Conservation (phyloP, 805 yeast genomes). For the Saccharomyces kudriavzevii region DNA sequence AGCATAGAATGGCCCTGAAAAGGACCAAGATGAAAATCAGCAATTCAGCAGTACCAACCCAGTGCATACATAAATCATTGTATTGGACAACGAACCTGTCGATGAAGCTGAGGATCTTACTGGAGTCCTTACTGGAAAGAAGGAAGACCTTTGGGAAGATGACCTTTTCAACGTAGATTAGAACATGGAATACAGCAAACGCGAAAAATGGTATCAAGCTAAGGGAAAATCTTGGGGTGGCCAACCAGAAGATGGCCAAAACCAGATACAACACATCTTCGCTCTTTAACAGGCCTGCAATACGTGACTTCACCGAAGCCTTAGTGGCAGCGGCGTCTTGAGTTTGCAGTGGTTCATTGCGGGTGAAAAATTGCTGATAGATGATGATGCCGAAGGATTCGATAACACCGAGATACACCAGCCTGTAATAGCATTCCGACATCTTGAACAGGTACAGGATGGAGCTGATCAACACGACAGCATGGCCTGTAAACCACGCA, state of each 20-base stretch:
- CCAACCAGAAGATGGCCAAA: conserved; percentile 46
- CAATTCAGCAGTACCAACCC: conserved; percentile 55
- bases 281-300: conserved; percentile 35
- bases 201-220: conserved; percentile 67
- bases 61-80: conserved; percentile 50
- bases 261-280: conserved; percentile 69
- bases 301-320: not conserved
- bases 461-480: conserved; percentile 36
- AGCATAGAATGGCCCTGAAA: conserved; percentile 50
- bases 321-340: conserved; percentile 6
- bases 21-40: conserved; percentile 35
- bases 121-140: conserved; percentile 14
- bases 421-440: conserved; percentile 44
- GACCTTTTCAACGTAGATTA: conserved; percentile 58
- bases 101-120: conserved; percentile 29
- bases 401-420: conserved; percentile 55
- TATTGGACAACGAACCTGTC: conserved; percentile 41
- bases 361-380: conserved; percentile 43
- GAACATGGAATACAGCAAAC: conserved; percentile 74
- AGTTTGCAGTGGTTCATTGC: conserved; percentile 24
- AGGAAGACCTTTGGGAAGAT: conserved; percentile 52
- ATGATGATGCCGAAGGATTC: conserved; percentile 71
- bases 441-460: conserved; percentile 29
- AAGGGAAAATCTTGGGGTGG: conserved; percentile 51
- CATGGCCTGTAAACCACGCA: conserved; percentile 67